phyloP scores from a whole-genome alignment of 202 grass and related monocot species.

The Schoenoplectus triqueter region DNA sequence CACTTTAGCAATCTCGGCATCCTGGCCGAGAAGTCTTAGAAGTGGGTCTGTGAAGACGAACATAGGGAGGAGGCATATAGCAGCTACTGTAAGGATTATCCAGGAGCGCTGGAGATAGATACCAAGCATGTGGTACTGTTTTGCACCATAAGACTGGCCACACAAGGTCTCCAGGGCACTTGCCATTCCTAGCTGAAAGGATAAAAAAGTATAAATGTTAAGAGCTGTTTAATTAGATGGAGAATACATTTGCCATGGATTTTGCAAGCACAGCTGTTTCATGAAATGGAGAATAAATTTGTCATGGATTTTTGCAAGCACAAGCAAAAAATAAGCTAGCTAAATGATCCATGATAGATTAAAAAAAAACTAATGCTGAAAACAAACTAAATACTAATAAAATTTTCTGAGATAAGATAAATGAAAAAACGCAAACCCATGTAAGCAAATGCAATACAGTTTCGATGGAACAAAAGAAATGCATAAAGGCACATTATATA shows the following conservation, averaged over 20 bases:
- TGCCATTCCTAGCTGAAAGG: constrained; percentile 77
- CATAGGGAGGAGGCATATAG: constrained; percentile 44
- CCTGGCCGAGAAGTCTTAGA: constrained; percentile 58
- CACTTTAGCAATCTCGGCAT: constrained; percentile 45
- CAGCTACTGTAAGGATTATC: constrained; percentile 52
- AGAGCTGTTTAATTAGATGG: not conserved
- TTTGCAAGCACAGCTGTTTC: not conserved
- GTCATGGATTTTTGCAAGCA: not conserved
- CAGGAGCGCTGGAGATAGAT: constrained; percentile 73
- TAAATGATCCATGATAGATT: not conserved
- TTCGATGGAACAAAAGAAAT: not conserved
- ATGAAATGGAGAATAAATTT: not conserved
- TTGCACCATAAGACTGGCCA: constrained; percentile 72
- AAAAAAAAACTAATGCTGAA: not conserved
- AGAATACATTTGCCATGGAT: not conserved
- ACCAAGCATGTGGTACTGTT: constrained; percentile 77
- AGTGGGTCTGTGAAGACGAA: constrained; percentile 62
- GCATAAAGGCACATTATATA: not conserved
- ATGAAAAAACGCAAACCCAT: not conserved
- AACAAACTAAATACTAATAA: not conserved
- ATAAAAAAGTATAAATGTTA: not conserved
- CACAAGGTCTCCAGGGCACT: constrained; percentile 79
- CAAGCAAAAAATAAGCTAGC: not conserved
- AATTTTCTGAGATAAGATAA: not conserved
- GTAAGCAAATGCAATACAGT: not conserved